Conservation (phyloP, 768 basidiomycete genomes). For the Leccinum pellstonianum region DNA sequence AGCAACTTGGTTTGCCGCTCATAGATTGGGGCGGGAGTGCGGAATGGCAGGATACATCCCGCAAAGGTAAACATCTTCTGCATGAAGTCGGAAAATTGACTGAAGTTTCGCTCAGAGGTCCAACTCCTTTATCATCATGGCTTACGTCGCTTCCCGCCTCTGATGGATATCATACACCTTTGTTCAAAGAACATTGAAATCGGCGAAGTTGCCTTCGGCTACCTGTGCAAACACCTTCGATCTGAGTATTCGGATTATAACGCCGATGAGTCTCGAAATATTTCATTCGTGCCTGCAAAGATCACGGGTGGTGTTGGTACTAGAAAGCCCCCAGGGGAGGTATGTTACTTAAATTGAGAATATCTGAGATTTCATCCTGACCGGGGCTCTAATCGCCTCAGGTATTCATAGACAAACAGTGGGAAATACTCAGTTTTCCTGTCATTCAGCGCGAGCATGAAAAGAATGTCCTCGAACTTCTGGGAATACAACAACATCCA, state of each 20-base stretch:
- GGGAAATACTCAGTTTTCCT: too few relatives aligned
- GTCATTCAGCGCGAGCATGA: too few relatives aligned
- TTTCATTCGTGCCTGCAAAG: too few relatives aligned
- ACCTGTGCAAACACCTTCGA: slow-evolving; percentile 57
- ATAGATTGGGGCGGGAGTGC: slow-evolving; percentile 75
- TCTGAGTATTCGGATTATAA: slow-evolving; percentile 37
- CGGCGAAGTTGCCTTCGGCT: slow-evolving; percentile 62
- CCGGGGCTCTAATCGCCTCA: too few relatives aligned
- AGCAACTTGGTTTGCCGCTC: slow-evolving; percentile 68
- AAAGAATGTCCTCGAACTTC: too few relatives aligned
- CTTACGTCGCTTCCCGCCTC: neutral
- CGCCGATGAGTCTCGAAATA: slow-evolving; percentile 46
- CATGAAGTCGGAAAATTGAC: neutral
- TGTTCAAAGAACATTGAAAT: slow-evolving; percentile 28
- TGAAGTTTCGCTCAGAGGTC: neutral
- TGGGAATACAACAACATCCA: slow-evolving; percentile 43
- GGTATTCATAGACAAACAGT: too few relatives aligned
- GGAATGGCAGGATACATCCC: slow-evolving; percentile 52
- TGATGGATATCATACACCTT: neutral
- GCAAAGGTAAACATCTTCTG: neutral
- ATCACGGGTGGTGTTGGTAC: too few relatives aligned
- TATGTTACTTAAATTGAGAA: too few relatives aligned
- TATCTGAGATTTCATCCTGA: too few relatives aligned
- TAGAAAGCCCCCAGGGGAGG: too few relatives aligned
- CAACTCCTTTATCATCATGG: neutral